Conservation (phyloP, 2,329 filamentous ascomycete species). For the Whalleya microplaca region DNA sequence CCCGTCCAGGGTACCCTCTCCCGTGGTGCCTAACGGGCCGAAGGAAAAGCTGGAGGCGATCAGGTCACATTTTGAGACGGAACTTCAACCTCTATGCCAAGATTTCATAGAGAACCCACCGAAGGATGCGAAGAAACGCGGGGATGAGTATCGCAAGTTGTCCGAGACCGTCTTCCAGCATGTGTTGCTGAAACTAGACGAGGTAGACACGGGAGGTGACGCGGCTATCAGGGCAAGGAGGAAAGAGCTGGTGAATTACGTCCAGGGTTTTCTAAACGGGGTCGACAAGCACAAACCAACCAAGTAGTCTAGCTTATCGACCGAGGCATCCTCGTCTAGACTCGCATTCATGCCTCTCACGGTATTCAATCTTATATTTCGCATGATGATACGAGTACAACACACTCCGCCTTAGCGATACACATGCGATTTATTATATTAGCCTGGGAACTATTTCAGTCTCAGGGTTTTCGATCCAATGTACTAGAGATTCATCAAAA, state of each 20-base stretch:
- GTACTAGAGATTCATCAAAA: too few species aligned
- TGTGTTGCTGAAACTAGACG: constrained; percentile 76
- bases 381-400: background rate
- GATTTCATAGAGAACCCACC: constrained; percentile 67
- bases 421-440: background rate
- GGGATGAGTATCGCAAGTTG: constrained; percentile 75
- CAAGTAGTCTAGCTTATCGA: constrained; percentile 19
- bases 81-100: constrained; percentile 67
- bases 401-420: background rate
- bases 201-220: constrained; percentile 73
- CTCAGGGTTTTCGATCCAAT: too few species aligned
- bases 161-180: constrained; percentile 78
- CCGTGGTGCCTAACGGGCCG: constrained; percentile 46
- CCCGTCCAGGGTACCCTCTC: constrained; percentile 43
- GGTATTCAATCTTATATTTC: background rate
- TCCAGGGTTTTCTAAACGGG: constrained; percentile 67
- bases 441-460: too few species aligned
- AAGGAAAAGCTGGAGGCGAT: constrained; percentile 71
- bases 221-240: constrained; percentile 64
- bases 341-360: background rate
- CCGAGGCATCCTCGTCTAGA: constrained; percentile 1
- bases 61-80: constrained; percentile 63
- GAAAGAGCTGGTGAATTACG: constrained; percentile 74
- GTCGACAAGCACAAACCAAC: constrained; percentile 55
- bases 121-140: constrained; percentile 65